phyloP scores from a whole-genome alignment of 192 early-diverging fungal genomes.

The Coemansia sp. region DNA sequence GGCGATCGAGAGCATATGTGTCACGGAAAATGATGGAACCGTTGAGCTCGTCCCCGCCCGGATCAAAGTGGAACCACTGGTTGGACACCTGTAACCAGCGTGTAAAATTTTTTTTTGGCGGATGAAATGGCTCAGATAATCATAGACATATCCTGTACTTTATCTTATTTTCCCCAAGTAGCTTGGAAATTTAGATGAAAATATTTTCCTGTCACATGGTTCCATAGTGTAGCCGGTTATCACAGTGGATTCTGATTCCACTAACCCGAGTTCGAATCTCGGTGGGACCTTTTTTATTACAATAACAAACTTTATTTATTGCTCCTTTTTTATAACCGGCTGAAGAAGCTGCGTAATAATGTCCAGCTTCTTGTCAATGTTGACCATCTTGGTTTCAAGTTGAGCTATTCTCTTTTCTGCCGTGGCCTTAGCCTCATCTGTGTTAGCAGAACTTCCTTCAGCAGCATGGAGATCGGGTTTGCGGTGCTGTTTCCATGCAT shows the following conservation, averaged over 20 bases:
- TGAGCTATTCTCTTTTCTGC: slow-evolving; percentile 14
- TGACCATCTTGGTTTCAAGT: slow-evolving; percentile 19
- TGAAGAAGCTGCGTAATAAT: slow-evolving; percentile 29
- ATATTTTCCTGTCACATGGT: too few relatives aligned
- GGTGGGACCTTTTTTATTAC: slow-evolving; percentile 31
- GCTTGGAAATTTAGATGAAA: too few relatives aligned
- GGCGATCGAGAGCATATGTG: too few relatives aligned
- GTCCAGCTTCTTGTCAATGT: slow-evolving; percentile 29
- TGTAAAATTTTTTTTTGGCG: too few relatives aligned
- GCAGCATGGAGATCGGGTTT: not conserved
- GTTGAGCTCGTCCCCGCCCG: too few relatives aligned
- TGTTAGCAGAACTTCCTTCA: not conserved
- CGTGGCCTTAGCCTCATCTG: not conserved
- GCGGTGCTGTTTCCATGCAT: slow-evolving; percentile 17
- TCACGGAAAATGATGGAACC: too few relatives aligned
- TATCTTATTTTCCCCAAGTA: too few relatives aligned
- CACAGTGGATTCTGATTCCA: slow-evolving; percentile 46
- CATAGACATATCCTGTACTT: too few relatives aligned
- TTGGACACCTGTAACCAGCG: too few relatives aligned
- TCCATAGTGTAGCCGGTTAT: slow-evolving; percentile 48
- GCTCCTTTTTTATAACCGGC: slow-evolving; percentile 15
- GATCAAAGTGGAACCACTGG: too few relatives aligned
- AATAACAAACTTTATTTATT: slow-evolving; percentile 1
- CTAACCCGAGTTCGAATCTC: slow-evolving; percentile 53
- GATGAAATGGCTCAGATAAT: too few relatives aligned